Evolutionary conservation across 805 yeast genomes (phyloP), one percentile per base, ranked within the genome.

Genomic region (Pichia phayaonensis): DNA sequence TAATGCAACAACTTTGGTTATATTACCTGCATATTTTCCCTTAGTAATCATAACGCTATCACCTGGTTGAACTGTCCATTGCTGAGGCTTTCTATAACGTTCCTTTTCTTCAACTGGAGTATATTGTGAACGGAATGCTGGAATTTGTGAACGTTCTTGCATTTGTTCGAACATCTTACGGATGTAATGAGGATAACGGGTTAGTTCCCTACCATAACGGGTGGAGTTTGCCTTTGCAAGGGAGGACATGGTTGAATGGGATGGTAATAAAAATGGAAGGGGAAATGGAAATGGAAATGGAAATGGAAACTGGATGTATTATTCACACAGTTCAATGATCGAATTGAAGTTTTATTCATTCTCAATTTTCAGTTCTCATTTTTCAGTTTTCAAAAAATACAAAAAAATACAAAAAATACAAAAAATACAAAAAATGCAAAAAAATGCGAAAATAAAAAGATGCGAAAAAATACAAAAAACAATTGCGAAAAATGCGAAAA

Each of bases 21-120:
- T 74, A 26, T 79, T 81, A n/a, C 96, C 96, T 60, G 79, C 80
- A 60, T 78, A 76, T 44, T 75, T 73, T 20, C 97, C 97, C 47
- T 74, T 75, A 26, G 80, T 72, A 24, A 89, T 73, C 62, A 88
- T 77, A 2, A 86, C 95, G 54, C 84, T 72, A 67, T 88, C 96
- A 21, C 95, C 95, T 22, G 79, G 80, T 44, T 82, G 72, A 56
- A 79, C 81, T 44, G 79, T 82, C 72, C 85, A 76, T 44, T 84
- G 75, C 53, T 72, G 72, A 34, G 77, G 70, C 16, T 71, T 69
- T 57, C 74, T 75, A 53, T 54, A 63, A 48, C 62, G 55, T 42
- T 66, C 63, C 15, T 63, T 61, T 42, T 63, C 64, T 3, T 66
- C 66, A 18, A 71, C 69, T 24, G 59, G 59, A 26, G 55, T 50